phyloP scores from a whole-genome alignment of 164 flowering plant species.

The Chimonanthus praecox region DNA sequence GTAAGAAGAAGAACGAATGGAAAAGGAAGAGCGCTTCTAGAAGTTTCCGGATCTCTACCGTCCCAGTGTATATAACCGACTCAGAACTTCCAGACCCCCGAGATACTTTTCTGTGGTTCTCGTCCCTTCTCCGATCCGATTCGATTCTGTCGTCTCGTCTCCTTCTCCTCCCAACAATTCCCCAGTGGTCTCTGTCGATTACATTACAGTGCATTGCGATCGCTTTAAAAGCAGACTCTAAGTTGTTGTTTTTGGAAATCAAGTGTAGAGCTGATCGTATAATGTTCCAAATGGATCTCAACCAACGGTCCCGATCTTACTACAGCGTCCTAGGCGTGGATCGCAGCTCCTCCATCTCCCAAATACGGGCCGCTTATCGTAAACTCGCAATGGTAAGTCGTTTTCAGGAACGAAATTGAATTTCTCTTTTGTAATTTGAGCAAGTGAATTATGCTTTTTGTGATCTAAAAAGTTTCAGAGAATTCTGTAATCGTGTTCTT shows the following conservation, averaged over 20 bases:
- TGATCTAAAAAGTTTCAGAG: too few species aligned
- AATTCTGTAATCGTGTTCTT: too few species aligned
- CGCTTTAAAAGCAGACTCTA: too few species aligned
- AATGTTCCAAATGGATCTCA: neutral
- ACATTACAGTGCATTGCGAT: too few species aligned
- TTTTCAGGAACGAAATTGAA: neutral
- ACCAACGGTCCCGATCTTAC: slow-evolving; percentile 7
- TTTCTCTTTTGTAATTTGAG: neutral
- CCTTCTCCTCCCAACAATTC: neutral
- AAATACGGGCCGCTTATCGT: slow-evolving; percentile 27
- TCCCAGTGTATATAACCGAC: neutral
- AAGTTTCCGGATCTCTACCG: neutral
- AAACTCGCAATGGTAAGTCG: slow-evolving; percentile 28
- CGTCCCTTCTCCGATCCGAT: neutral
- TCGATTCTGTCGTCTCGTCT: neutral
- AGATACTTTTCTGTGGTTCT: neutral
- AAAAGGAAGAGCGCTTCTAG: neutral
- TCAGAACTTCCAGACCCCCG: neutral
- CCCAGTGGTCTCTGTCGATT: neutral
- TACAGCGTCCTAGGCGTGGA: slow-evolving; percentile 16
- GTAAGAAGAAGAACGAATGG: neutral
- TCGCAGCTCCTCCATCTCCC: slow-evolving; percentile 9
- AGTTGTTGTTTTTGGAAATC: too few species aligned
- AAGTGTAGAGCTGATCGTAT: neutral
- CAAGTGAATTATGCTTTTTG: neutral